phyloP scores from a whole-genome alignment of 2,329 filamentous ascomycete species.

The Xylariaceae sp. region DNA sequence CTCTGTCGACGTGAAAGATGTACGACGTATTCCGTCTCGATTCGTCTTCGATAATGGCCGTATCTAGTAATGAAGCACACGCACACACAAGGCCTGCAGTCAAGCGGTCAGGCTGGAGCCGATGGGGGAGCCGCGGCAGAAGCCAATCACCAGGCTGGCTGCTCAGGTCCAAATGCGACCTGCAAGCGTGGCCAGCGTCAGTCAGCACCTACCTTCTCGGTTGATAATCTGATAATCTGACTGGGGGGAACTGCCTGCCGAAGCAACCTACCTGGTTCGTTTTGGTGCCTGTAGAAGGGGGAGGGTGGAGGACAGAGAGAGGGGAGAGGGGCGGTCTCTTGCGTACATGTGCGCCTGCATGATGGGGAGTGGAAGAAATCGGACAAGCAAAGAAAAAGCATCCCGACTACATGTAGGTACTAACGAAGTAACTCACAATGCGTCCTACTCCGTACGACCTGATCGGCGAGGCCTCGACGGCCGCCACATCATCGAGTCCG shows the following conservation, averaged over 20 bases:
- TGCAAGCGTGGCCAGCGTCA: not conserved
- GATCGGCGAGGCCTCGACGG: constrained; percentile 16
- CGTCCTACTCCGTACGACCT: not conserved
- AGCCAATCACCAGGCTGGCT: not conserved
- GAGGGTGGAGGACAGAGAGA: too few species aligned
- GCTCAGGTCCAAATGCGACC: not conserved
- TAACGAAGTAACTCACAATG: not conserved
- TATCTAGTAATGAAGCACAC: not conserved
- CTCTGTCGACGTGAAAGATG: too few species aligned
- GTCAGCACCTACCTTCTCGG: too few species aligned
- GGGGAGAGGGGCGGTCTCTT: too few species aligned
- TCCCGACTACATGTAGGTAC: not conserved
- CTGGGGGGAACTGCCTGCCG: not conserved
- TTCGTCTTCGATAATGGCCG: too few species aligned
- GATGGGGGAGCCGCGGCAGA: not conserved
- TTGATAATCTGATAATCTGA: not conserved
- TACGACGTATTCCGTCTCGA: too few species aligned
- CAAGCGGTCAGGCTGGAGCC: not conserved
- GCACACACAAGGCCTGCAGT: not conserved
- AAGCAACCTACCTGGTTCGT: not conserved
- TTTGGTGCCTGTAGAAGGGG: not conserved
- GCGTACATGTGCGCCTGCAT: not conserved
- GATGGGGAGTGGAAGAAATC: not conserved
- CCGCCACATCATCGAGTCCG: constrained; percentile 11
- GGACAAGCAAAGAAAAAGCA: not conserved